Evolutionary conservation across 2,329 filamentous ascomycete species (phyloP), one percentile per base, ranked within the genome.

Genomic region (Volutella citrinella): DNA sequence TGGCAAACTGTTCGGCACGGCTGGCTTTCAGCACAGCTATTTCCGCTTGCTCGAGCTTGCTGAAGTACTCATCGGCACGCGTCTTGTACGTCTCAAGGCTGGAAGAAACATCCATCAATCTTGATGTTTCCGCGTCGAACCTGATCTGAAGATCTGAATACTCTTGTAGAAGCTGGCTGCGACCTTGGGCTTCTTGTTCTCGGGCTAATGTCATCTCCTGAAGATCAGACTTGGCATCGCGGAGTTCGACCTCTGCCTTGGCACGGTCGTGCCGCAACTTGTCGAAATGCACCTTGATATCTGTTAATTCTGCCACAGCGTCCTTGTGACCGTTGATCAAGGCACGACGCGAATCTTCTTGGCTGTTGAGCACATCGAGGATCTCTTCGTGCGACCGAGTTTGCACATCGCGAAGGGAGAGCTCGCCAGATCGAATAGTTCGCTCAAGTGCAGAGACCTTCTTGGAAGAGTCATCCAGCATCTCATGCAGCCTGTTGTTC

Each of bases 41-140:
- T 61, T 98, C 91, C 12, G 93, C 93, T 57, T 97, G 91, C 61
- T 98, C 91, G 14, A 98, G 78, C 64, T 95, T 96, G 69, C 81
- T 86, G 65, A 96, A 98, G 63, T 98, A 97, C 58, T 97, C 91
- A 55, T 97, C 89, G 5, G 91, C 86, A 26, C 91, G 82, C 44
- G 79, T 81, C 74, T 95, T 96, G 72, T 97, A 98, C 42, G 96
- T 68, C 41, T 80, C 82, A 25, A 97, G 74, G 59, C 85, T 95
- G 4, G 88, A 84, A 7, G 80, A 81, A 27, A 95, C 81, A 59
- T 98, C 91, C 18, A 82, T 78, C 18, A 91, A 73, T 59, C 86
- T 91, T 2, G 88, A 95, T 2, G 81, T 79, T 64, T 97, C 93
- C 6, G 85, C 83, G 56, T 97, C 93, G 12, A 97, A 75, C 27